These are phyloP conservation scores for Fusarium sarcochroum DNA, from an alignment of 2,329 filamentous ascomycete genomes.

Conservation along the genomic window DNA sequence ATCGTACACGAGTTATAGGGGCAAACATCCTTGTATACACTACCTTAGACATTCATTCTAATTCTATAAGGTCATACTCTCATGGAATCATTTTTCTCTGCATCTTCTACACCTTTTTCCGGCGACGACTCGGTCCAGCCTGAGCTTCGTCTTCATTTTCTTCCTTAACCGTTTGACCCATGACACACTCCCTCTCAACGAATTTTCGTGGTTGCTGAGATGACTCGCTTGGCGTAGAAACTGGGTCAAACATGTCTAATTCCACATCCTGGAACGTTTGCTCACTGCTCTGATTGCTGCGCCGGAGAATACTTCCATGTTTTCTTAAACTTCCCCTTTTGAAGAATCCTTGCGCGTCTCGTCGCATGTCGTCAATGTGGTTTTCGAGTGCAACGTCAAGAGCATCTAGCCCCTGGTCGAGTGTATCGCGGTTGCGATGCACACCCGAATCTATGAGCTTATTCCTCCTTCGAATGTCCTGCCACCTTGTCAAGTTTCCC, in stretches of 20 bases:
- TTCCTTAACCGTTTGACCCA: constrained; percentile 56
- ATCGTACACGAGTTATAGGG: constrained; percentile 20
- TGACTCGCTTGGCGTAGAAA: constrained; percentile 22
- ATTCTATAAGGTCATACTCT: constrained; percentile 29
- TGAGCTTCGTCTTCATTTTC: constrained; percentile 49
- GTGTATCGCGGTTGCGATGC: constrained; percentile 55
- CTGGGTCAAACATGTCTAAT: constrained; percentile 47
- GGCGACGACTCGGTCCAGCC: constrained; percentile 15
- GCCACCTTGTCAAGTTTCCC: constrained; percentile 78
- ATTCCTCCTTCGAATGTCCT: constrained; percentile 76
- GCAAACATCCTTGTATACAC: constrained; percentile 43
- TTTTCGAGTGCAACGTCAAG: constrained; percentile 56
- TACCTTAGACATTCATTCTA: constrained; percentile 45
- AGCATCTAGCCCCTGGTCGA: constrained; percentile 55
- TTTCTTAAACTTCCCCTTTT: constrained; percentile 47
- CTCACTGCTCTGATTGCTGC: constrained; percentile 51
- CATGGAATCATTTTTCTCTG: background rate
- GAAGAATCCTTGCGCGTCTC: constrained; percentile 52
- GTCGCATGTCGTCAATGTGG: constrained; percentile 54
- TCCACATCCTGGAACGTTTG: constrained; percentile 50
- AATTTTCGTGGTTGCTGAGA: constrained; percentile 33
- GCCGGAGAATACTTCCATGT: constrained; percentile 41
- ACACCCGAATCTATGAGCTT: constrained; percentile 64
- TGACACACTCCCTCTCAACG: constrained; percentile 54
- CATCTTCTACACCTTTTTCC: constrained; percentile 9